Evolutionary conservation across 2,329 filamentous ascomycete genomes (phyloP).

Genomic region (Fusarium sp.): DNA sequence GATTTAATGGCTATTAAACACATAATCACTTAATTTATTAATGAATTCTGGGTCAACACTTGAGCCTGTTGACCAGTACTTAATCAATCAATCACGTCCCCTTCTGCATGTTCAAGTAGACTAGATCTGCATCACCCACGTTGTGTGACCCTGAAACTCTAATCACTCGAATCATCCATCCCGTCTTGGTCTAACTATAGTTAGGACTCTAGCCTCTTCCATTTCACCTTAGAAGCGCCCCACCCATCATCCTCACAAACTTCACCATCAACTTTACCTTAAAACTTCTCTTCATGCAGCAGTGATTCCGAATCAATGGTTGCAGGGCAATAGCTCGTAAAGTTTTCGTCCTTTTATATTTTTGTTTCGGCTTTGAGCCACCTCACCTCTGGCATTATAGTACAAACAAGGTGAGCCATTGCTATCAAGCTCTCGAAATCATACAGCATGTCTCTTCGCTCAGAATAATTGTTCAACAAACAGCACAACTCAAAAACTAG

Average conservation of each 20-base stretch:
- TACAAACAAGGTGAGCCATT: conserved; percentile 32
- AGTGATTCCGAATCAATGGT: no score
- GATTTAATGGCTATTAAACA: conserved; percentile 27
- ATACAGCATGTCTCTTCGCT: conserved; percentile 36
- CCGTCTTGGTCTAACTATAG: no score
- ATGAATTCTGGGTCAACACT: conserved; percentile 21
- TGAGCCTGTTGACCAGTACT: neutral
- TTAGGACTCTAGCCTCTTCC: no score
- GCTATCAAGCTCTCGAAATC: conserved; percentile 26
- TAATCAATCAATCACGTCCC: neutral
- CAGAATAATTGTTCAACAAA: conserved; percentile 23
- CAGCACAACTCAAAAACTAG: conserved; percentile 9
- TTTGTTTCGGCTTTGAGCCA: conserved; percentile 7
- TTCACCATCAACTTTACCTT: neutral
- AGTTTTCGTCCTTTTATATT: conserved; percentile 26
- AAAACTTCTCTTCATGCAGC: no score
- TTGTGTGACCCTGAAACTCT: conserved; percentile 1
- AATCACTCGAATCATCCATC: conserved; percentile 3
- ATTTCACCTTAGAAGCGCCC: no score
- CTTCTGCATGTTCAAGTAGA: neutral
- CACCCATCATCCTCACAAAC: no score
- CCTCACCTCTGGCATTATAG: conserved; percentile 28
- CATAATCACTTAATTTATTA: conserved; percentile 47
- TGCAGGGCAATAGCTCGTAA: neutral
- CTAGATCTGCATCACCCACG: neutral